Evolutionary conservation across 495 filamentous ascomycete species (phyloP).

Genomic region (Aspergillus bridgeri): DNA sequence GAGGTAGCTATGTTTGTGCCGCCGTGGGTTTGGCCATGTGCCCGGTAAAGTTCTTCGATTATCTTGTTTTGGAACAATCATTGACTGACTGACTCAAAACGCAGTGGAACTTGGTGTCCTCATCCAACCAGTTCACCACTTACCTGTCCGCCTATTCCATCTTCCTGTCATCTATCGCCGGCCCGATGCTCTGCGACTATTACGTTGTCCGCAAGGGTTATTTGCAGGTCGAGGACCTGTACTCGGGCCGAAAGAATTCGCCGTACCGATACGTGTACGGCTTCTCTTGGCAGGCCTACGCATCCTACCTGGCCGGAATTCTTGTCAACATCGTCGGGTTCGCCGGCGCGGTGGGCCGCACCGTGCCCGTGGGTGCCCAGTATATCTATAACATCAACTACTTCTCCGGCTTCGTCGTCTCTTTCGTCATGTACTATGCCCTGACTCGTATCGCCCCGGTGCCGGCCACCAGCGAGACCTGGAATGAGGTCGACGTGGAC

Average conservation of each 20-base stretch:
- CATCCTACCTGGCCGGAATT: constrained; percentile 80
- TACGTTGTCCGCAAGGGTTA: constrained; percentile 85
- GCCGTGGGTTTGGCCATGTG: constrained; percentile 81
- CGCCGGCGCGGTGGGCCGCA: constrained; percentile 70
- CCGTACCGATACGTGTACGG: constrained; percentile 75
- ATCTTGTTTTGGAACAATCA: neutral
- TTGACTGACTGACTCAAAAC: constrained; percentile 8
- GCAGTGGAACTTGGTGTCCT: constrained; percentile 71
- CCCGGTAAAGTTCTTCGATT: constrained; percentile 45
- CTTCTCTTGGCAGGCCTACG: constrained; percentile 79
- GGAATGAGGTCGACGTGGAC: constrained; percentile 79
- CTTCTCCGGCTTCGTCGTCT: constrained; percentile 78
- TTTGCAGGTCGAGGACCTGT: constrained; percentile 73
- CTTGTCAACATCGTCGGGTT: constrained; percentile 93
- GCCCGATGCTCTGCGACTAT: constrained; percentile 87
- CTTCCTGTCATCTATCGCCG: constrained; percentile 89
- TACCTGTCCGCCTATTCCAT: constrained; percentile 95
- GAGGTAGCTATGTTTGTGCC: constrained; percentile 88
- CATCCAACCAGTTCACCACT: constrained; percentile 86
- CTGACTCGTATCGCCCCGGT: constrained; percentile 69
- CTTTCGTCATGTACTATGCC: constrained; percentile 61
- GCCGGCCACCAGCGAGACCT: constrained; percentile 67
- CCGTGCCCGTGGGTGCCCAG: constrained; percentile 71
- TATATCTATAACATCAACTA: constrained; percentile 92
- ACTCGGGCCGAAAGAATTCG: constrained; percentile 61